These are phyloP conservation scores for Cercophora newfieldiana DNA, from an alignment of 495 filamentous ascomycete species.

Conservation along the genomic window DNA sequence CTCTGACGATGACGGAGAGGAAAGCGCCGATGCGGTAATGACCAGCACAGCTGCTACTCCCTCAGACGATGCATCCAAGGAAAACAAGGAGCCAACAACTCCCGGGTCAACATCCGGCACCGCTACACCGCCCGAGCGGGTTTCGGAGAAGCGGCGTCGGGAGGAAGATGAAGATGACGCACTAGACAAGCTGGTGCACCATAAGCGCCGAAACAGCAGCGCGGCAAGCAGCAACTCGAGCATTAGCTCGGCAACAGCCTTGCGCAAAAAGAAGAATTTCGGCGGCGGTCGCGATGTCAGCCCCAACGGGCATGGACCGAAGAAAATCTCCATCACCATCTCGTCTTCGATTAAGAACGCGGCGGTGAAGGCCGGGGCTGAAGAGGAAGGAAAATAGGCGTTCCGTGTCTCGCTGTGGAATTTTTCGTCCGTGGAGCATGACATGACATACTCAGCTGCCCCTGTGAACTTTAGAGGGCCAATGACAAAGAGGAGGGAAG, in stretches of 20 bases:
- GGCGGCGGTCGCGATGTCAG: constrained; percentile 8
- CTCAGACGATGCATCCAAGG: constrained; percentile 57
- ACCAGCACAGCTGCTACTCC: constrained; percentile 24
- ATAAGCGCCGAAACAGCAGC: constrained; percentile 65
- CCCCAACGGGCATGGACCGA: constrained; percentile 23
- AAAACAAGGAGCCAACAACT: constrained; percentile 34
- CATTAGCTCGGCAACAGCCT: constrained; percentile 9
- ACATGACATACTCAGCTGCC: not conserved
- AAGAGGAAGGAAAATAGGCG: not conserved
- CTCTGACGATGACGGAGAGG: constrained; percentile 75
- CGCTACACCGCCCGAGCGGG: constrained; percentile 64
- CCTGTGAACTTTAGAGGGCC: not conserved
- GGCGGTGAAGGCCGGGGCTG: not conserved
- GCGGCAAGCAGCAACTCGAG: constrained; percentile 16
- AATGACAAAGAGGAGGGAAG: not conserved
- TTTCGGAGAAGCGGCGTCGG: constrained; percentile 88
- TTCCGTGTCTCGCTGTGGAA: not conserved
- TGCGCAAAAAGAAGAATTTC: constrained; percentile 29
- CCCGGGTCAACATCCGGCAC: constrained; percentile 12
- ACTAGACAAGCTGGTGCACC: constrained; percentile 67
- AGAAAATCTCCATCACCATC: constrained; percentile 50
- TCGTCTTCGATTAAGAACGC: constrained; percentile 37
- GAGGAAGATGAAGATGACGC: constrained; percentile 89
- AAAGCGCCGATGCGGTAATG: constrained; percentile 50
- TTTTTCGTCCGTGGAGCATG: not conserved